Conservation (phyloP, 495 filamentous ascomycete genomes). For the Aspergillus nanangensis region DNA sequence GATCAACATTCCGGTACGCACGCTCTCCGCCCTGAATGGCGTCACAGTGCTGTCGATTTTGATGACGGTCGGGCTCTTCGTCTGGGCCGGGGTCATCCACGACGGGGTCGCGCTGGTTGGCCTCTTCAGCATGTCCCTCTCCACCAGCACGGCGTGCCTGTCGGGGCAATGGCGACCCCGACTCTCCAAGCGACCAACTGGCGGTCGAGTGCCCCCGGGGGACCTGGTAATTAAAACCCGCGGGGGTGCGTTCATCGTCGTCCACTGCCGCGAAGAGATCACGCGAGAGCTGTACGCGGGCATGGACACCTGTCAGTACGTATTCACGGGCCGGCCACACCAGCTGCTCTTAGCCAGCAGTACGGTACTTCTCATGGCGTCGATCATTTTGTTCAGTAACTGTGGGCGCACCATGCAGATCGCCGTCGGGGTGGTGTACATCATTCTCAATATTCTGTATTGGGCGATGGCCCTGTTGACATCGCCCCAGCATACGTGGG, state of each 20-base stretch:
- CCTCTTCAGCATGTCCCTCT: slow-evolving; percentile 16
- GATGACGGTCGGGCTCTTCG: slow-evolving; percentile 39
- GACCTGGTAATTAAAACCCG: slow-evolving; percentile 60
- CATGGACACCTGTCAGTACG: slow-evolving; percentile 53
- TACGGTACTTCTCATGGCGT: slow-evolving; percentile 57
- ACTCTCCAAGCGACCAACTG: slow-evolving; percentile 43
- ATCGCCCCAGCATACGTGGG: slow-evolving; percentile 7
- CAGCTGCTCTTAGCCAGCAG: slow-evolving; percentile 51
- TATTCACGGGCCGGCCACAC: slow-evolving; percentile 33
- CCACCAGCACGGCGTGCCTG: slow-evolving; percentile 13
- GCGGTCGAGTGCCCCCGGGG: slow-evolving; percentile 47
- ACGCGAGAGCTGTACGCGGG: slow-evolving; percentile 61
- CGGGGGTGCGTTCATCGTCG: slow-evolving; percentile 55
- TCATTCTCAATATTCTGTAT: slow-evolving; percentile 56
- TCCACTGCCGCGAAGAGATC: slow-evolving; percentile 59
- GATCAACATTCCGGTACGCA: slow-evolving; percentile 36
- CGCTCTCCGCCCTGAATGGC: slow-evolving; percentile 47
- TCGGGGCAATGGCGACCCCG: slow-evolving; percentile 44
- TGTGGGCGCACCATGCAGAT: slow-evolving; percentile 56
- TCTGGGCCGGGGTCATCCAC: slow-evolving; percentile 38
- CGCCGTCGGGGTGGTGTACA: slow-evolving; percentile 52
- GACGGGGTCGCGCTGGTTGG: slow-evolving; percentile 43
- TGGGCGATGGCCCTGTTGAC: slow-evolving; percentile 35
- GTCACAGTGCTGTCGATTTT: slow-evolving; percentile 46
- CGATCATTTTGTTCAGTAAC: slow-evolving; percentile 58